Evolutionary conservation across 108 stramenopile species (phyloP), one percentile per base, ranked within the genome.

Genomic region (Stephanodiscus triporus): DNA sequence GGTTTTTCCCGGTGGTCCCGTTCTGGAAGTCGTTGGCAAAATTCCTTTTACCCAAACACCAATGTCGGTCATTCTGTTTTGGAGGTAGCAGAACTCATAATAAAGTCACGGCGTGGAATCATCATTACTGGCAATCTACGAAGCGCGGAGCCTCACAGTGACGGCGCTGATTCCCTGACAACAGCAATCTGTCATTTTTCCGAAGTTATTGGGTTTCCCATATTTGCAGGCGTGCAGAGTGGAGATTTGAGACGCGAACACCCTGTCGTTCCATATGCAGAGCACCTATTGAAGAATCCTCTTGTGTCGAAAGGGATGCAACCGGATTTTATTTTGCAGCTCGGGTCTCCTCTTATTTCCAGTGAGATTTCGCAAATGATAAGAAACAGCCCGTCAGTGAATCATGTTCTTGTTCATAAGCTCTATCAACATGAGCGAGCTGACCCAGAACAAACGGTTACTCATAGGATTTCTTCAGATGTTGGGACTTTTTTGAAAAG

Each of bases 311-410:
- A 84, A 6, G 84, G 82, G 38, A 60, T 97, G n/a, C 74, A 84
- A 26, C 92, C 97, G 1, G 97, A 97, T 69, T 70, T 96, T 6
- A 71, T 97, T 27, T 57, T 97, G 30, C 97, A 97, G 65, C 63
- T 96, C 72, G 95, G 97, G 7, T 66, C 88, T 24, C 95, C 95
- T 0, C 68, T 97, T 2, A 81, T 96, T 34, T 94, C 94, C 11
- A 92, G 89, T 29, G 88, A 91, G 66, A 75, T 97, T 13, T 70
- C 87, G 6, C 55, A 66, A n/a, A 53, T 91, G 4, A 89, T 94
- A 61, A 76, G 61, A n/a, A 47, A 30, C 43, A 73, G 73, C 64
- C 32, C 77, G 17, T 30, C 50, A 13, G 61, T 57, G 14, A 67
- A 59, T 19, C 93, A 94, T 70, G 84, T 94, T 23, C 67, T 94